Evolutionary conservation across 495 filamentous ascomycete genomes (phyloP).

Genomic region (Xylaria acuta): DNA sequence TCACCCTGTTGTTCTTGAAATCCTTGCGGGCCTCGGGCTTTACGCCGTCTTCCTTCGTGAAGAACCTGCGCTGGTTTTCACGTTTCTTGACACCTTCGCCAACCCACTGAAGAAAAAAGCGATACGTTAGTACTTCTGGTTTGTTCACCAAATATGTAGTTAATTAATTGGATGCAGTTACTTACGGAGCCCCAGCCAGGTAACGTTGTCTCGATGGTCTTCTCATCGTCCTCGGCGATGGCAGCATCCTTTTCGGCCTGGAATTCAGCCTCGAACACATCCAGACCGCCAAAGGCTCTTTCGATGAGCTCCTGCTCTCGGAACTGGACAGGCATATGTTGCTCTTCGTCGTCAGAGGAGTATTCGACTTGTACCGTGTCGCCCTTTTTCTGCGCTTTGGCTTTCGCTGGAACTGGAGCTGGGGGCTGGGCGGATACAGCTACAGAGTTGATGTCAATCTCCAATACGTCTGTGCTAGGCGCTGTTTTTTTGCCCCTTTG

Average conservation of each 20-base stretch:
- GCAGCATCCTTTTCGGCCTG: slow-evolving; percentile 77
- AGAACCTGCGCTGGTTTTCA: slow-evolving; percentile 64
- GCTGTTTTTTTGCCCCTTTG: slow-evolving; percentile 36
- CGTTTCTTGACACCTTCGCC: slow-evolving; percentile 75
- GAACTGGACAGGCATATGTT: slow-evolving; percentile 66
- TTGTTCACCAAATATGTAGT: slow-evolving; percentile 35
- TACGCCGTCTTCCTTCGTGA: slow-evolving; percentile 78
- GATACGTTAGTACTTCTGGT: background rate
- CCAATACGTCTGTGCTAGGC: slow-evolving; percentile 35
- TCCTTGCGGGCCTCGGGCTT: slow-evolving; percentile 80
- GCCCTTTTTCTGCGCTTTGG: slow-evolving; percentile 35
- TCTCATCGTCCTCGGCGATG: slow-evolving; percentile 80
- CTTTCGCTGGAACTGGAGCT: slow-evolving; percentile 29
- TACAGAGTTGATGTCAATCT: slow-evolving; percentile 36
- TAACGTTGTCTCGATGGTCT: slow-evolving; percentile 82
- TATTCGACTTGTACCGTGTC: slow-evolving; percentile 36
- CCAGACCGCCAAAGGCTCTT: slow-evolving; percentile 86
- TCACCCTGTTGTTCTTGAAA: slow-evolving; percentile 77
- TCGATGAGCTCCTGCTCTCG: slow-evolving; percentile 83
- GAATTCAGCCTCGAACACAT: slow-evolving; percentile 80
- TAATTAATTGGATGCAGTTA: background rate
- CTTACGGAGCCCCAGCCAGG: slow-evolving; percentile 78
- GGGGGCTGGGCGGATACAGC: slow-evolving; percentile 33
- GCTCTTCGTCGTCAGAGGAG: slow-evolving; percentile 63
- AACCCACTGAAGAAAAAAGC: slow-evolving; percentile 56